Percentiles rank a stretch among this genome's conserved stretches.
These are phyloP conservation scores for Ceratocystis variospora DNA, from an alignment of 2,329 filamentous ascomycete species.

Conservation along the genomic window DNA sequence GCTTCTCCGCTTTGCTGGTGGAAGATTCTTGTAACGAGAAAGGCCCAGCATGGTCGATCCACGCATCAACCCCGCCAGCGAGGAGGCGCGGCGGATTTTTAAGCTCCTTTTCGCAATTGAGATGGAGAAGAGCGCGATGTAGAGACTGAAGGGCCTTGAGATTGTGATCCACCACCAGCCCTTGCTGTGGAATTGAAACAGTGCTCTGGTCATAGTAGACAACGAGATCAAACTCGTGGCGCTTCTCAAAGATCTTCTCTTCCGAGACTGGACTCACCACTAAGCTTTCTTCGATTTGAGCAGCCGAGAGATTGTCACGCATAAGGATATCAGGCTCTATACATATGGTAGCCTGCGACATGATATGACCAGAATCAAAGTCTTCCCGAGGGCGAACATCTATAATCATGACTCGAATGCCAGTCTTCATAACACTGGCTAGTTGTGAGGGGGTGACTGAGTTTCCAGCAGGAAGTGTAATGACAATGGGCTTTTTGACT, in stretches of 20 bases:
- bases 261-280: constrained; percentile 62
- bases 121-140: constrained; percentile 66
- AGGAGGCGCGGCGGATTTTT: constrained; percentile 63
- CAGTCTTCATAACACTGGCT: constrained; percentile 48
- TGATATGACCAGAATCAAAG: constrained; percentile 82
- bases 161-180: constrained; percentile 6
- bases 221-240: constrained; percentile 68
- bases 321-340: constrained; percentile 67
- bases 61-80: constrained; percentile 70
- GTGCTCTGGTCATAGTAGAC: constrained; percentile 77
- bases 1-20: constrained; percentile 19
- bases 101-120: constrained; percentile 65
- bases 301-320: constrained; percentile 50
- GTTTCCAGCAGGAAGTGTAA: constrained; percentile 41
- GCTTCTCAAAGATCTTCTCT: constrained; percentile 54
- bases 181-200: constrained; percentile 33
- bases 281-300: constrained; percentile 51
- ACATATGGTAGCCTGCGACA: constrained; percentile 71
- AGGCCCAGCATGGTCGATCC: constrained; percentile 67
- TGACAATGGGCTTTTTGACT: neutral
- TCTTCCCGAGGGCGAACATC: constrained; percentile 69
- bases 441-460: constrained; percentile 56
- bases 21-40: constrained; percentile 41
- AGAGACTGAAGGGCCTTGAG: constrained; percentile 36
- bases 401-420: constrained; percentile 60